These are phyloP conservation scores for Typha latifolia DNA, from an alignment of 176 grass and related monocot genomes.

Conservation along the genomic window DNA sequence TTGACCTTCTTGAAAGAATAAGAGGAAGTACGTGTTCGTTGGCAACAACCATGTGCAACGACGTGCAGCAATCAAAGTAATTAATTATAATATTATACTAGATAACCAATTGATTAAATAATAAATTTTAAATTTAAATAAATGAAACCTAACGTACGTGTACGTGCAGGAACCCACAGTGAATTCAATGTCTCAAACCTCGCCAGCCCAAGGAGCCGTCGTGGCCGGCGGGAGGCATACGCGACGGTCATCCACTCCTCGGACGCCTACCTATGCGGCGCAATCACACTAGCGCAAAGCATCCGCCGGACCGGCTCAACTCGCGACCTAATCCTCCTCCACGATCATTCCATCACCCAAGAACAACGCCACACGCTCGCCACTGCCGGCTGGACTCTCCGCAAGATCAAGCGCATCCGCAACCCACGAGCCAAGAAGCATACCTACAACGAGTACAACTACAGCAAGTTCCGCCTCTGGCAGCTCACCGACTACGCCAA, in stretches of 20 bases:
- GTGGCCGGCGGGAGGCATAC: conserved; percentile 19
- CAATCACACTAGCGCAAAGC: conserved; percentile 26
- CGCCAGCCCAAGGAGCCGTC: not conserved
- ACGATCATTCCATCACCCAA: conserved; percentile 33
- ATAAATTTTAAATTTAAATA: no score
- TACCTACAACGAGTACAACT: conserved; percentile 98
- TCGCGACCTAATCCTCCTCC: conserved; percentile 26
- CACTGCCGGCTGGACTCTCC: conserved; percentile 55
- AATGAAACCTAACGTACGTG: no score
- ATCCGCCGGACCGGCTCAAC: conserved; percentile 12
- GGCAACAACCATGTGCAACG: no score
- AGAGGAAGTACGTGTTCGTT: no score
- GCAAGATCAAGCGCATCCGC: conserved; percentile 58
- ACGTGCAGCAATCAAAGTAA: no score
- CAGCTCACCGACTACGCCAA: conserved; percentile 71
- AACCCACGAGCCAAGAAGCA: conserved; percentile 61
- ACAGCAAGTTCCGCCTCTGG: conserved; percentile 99
- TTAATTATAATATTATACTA: no score
- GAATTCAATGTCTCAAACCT: conserved; percentile 24
- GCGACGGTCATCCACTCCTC: conserved; percentile 40
- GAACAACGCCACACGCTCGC: conserved; percentile 42
- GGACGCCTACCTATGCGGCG: conserved; percentile 30
- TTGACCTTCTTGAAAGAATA: no score
- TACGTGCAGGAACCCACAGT: conserved; percentile 33
- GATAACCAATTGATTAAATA: no score